Conservation (phyloP, 73 alveolate genomes). For the Tetrahymena thermophila region DNA sequence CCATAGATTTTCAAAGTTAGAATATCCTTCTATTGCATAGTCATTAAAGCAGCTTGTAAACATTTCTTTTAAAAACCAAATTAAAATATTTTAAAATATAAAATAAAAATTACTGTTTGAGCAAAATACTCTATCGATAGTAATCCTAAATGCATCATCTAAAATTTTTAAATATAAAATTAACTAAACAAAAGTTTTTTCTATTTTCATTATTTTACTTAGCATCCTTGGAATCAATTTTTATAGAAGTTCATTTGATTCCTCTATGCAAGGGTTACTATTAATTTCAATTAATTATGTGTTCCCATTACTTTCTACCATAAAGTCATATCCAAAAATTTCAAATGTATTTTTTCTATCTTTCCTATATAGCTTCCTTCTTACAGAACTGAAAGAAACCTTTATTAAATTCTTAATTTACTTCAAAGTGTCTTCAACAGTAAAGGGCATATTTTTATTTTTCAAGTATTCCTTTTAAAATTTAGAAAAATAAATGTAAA, state of each 20-base stretch:
- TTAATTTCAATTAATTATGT: constrained; percentile 30
- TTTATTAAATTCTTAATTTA: background rate
- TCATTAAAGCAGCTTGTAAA: background rate
- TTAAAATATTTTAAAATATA: background rate
- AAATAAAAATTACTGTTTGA: background rate
- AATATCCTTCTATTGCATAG: background rate
- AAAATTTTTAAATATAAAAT: background rate
- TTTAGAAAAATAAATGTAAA: background rate
- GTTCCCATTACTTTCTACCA: constrained; percentile 39
- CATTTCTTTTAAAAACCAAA: background rate
- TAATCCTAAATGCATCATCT: constrained; percentile 40
- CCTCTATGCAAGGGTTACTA: constrained; percentile 39
- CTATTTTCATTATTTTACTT: background rate
- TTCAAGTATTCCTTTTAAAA: background rate
- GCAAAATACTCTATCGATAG: constrained; percentile 27
- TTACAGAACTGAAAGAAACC: background rate
- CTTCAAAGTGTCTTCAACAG: background rate
- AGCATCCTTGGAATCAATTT: constrained; percentile 36
- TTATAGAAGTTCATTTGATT: constrained; percentile 20
- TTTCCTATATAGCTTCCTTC: background rate
- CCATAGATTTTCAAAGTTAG: background rate
- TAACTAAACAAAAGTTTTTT: background rate
- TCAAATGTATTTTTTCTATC: constrained; percentile 15
- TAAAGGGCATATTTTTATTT: background rate
- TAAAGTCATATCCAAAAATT: constrained; percentile 42